A percentile compares a stretch with the other conserved stretches of the same genome.
Conservation (phyloP, 2,329 filamentous ascomycete genomes). For the Laburnicola sp. region DNA sequence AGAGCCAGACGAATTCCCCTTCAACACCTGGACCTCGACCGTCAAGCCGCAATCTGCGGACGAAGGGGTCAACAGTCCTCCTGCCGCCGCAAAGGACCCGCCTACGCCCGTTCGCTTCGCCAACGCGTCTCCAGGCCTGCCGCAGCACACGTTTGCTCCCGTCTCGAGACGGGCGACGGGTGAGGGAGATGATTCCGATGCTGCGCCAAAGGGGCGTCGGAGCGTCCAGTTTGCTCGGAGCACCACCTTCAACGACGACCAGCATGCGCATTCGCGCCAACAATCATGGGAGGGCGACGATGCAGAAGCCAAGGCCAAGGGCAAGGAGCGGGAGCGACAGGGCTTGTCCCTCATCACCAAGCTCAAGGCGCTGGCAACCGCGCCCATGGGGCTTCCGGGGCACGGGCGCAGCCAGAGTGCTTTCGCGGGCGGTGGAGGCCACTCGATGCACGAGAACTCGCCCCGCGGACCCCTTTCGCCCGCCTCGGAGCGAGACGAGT, state of each 20-base stretch:
- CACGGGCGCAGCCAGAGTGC: slow-evolving; percentile 57
- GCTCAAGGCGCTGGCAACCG: slow-evolving; percentile 69
- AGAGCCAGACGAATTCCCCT: slow-evolving; percentile 44
- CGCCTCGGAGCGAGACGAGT: slow-evolving; percentile 53
- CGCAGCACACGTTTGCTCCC: slow-evolving; percentile 37
- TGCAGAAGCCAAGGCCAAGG: slow-evolving; percentile 63
- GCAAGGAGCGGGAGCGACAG: slow-evolving; percentile 51
- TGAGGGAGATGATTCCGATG: slow-evolving; percentile 36
- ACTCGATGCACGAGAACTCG: slow-evolving; percentile 45
- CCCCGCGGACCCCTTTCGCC: slow-evolving; percentile 50
- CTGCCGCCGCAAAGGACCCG: slow-evolving; percentile 19
- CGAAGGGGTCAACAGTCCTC: slow-evolving; percentile 20
- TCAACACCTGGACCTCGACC: slow-evolving; percentile 26
- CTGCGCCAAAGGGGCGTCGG: slow-evolving; percentile 52
- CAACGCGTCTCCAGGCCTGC: slow-evolving; percentile 25
- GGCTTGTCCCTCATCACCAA: slow-evolving; percentile 74
- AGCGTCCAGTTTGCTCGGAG: slow-evolving; percentile 76
- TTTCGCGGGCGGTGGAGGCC: slow-evolving; percentile 47
- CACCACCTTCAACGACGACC: slow-evolving; percentile 45
- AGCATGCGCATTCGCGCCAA: slow-evolving; percentile 59
- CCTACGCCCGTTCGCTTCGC: slow-evolving; percentile 26
- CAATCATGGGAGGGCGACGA: slow-evolving; percentile 66
- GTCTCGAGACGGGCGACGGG: slow-evolving; percentile 37
- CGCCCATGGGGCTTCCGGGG: slow-evolving; percentile 53
- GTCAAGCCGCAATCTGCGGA: slow-evolving; percentile 24